phyloP scores from a whole-genome alignment of 495 filamentous ascomycete species.

The Neurospora tetrasperma region DNA sequence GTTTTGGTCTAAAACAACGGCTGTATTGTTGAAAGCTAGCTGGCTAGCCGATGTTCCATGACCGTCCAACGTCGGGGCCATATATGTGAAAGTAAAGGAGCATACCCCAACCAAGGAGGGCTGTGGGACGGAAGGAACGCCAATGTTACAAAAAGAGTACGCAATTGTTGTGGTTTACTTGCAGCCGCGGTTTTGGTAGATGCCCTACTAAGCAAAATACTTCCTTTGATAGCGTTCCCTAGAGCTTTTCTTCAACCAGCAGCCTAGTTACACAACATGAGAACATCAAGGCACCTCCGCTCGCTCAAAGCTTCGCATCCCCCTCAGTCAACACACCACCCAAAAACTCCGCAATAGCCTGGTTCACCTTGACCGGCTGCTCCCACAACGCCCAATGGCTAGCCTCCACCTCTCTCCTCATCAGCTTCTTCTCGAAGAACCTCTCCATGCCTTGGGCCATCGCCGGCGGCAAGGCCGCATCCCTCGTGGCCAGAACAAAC shows the following conservation, averaged over 20 bases:
- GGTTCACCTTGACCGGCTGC: constrained; percentile 44
- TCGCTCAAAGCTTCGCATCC: not conserved
- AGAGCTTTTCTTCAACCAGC: not conserved
- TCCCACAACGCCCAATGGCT: constrained; percentile 65
- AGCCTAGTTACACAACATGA: not conserved
- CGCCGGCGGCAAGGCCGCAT: constrained; percentile 54
- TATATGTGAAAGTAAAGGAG: not conserved
- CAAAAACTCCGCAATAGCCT: constrained; percentile 30
- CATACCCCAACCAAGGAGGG: not conserved
- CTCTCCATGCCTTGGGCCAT: constrained; percentile 60
- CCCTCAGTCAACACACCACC: constrained; percentile 9
- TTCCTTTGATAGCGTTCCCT: not conserved
- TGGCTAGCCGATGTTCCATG: not conserved
- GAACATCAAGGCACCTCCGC: not conserved
- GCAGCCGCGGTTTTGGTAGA: not conserved
- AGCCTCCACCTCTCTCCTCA: constrained; percentile 45
- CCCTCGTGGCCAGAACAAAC: constrained; percentile 61
- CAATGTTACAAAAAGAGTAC: not conserved
- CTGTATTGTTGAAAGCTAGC: not conserved
- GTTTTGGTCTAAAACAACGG: not conserved
- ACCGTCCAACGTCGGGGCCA: not conserved
- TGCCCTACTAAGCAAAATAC: not conserved
- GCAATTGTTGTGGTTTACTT: not conserved
- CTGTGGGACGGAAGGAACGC: not conserved
- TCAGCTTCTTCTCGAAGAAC: constrained; percentile 50